phyloP scores from a whole-genome alignment of 2,329 filamentous ascomycete genomes.

The Colletotrichum orchidophilum region DNA sequence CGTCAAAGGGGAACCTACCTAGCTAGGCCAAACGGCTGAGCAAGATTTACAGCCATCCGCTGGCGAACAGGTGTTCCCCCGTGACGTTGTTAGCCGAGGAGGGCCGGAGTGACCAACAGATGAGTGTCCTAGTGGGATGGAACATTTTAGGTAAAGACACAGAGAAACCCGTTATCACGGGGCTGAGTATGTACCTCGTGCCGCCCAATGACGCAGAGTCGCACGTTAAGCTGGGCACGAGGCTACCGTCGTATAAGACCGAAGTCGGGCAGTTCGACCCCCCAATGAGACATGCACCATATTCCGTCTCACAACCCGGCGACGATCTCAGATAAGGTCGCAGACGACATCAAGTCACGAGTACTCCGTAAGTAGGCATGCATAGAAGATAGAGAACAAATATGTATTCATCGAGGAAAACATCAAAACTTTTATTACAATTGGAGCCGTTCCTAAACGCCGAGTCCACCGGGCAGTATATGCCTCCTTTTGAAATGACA shows the following conservation, averaged over 20 bases:
- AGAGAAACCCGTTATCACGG: slow-evolving; percentile 22
- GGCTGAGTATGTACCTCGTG: slow-evolving; percentile 20
- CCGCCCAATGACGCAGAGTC: slow-evolving; percentile 24
- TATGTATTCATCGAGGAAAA: neutral
- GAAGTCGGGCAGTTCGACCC: neutral
- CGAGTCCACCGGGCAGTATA: slow-evolving; percentile 15
- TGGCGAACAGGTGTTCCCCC: slow-evolving; percentile 12
- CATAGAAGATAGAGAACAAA: neutral
- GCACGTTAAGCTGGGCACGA: slow-evolving; percentile 42
- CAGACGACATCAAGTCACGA: neutral
- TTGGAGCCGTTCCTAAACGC: slow-evolving; percentile 27
- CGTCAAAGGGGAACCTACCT: neutral
- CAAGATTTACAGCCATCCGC: neutral
- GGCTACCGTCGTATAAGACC: slow-evolving; percentile 46
- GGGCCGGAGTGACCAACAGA: slow-evolving; percentile 6
- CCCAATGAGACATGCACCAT: neutral
- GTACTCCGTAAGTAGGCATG: neutral
- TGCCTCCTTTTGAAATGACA: slow-evolving; percentile 28
- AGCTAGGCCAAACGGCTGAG: neutral
- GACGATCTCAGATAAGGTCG: neutral
- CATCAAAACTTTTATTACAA: slow-evolving; percentile 31
- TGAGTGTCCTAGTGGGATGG: neutral
- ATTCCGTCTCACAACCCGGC: neutral
- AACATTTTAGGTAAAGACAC: neutral
- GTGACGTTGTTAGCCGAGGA: slow-evolving; percentile 15